Conservation (phyloP, 768 basidiomycete genomes). For the Lactarius sp. region DNA sequence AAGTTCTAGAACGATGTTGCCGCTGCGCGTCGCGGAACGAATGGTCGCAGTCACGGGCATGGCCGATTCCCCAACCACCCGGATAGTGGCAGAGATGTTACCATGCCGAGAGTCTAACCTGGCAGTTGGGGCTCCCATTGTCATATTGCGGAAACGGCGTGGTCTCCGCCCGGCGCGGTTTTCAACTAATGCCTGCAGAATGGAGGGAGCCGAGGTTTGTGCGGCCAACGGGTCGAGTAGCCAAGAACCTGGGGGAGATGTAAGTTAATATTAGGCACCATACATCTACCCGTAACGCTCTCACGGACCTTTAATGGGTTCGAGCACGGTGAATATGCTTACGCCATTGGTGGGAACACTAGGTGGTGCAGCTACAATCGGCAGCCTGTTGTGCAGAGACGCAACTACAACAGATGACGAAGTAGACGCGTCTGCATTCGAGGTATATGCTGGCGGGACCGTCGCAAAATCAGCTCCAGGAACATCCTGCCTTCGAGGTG, state of each 20-base stretch:
- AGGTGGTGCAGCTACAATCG: background rate
- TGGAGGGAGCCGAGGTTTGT: background rate
- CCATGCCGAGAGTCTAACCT: conserved; percentile 13
- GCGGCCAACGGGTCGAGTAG: conserved; percentile 16
- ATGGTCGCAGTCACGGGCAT: conserved; percentile 10
- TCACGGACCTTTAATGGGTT: conserved; percentile 15
- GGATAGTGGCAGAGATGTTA: conserved; percentile 9
- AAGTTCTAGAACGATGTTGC: conserved; percentile 22
- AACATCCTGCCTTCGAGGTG: background rate
- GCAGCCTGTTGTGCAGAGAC: background rate
- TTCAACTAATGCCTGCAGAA: conserved; percentile 2
- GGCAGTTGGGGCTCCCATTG: conserved; percentile 13
- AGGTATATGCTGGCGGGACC: background rate
- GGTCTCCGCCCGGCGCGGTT: conserved; percentile 11
- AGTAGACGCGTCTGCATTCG: background rate
- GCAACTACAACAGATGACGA: conserved; percentile 8
- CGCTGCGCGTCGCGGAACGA: conserved; percentile 7
- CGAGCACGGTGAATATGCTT: conserved; percentile 8
- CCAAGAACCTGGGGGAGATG: conserved; percentile 18
- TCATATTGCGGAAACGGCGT: conserved; percentile 7
- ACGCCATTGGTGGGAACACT: conserved; percentile 9
- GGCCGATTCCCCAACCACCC: conserved; percentile 6
- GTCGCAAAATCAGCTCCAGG: background rate
- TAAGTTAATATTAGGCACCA: background rate
- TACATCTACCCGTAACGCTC: background rate